Conservation (phyloP, 108 stramenopile genomes). For the Nitzschia putrida region DNA sequence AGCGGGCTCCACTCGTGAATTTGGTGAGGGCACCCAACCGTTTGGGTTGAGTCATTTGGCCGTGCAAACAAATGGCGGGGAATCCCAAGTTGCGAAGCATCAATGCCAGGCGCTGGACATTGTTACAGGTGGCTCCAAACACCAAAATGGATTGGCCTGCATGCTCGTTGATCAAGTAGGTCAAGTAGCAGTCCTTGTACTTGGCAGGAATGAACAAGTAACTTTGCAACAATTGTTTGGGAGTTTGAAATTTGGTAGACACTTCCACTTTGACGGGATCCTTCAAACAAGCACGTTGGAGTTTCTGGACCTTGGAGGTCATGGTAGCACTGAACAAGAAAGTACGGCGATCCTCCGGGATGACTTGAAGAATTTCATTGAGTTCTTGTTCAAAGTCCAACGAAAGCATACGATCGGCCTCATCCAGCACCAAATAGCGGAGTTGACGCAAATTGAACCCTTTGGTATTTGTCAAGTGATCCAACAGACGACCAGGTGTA, state of each 20-base stretch:
- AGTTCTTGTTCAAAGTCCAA: slow-evolving; percentile 92
- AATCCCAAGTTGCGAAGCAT: slow-evolving; percentile 97
- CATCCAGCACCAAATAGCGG: slow-evolving; percentile 95
- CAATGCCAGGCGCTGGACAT: slow-evolving; percentile 90
- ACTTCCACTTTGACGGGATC: slow-evolving; percentile 94
- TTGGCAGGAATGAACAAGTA: slow-evolving; percentile 99
- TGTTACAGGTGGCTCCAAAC: slow-evolving; percentile 96
- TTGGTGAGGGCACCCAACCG: slow-evolving; percentile 95
- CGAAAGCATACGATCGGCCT: slow-evolving; percentile 98
- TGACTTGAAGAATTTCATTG: slow-evolving; percentile 87
- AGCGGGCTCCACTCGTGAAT: slow-evolving; percentile 83
- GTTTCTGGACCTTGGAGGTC: slow-evolving; percentile 97
- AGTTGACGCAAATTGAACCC: slow-evolving; percentile 91
- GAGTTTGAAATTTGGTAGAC: slow-evolving; percentile 93
- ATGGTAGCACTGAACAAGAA: slow-evolving; percentile 98
- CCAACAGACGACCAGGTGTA: slow-evolving; percentile 96
- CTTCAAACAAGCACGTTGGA: slow-evolving; percentile 91
- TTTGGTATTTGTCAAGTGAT: slow-evolving; percentile 98
- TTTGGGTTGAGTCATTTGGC: slow-evolving; percentile 98
- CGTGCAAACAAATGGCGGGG: slow-evolving; percentile 95
- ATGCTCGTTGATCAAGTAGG: slow-evolving; percentile 94
- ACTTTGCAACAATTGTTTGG: slow-evolving; percentile 91
- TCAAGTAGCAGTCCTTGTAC: slow-evolving; percentile 98
- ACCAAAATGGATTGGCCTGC: slow-evolving; percentile 94
- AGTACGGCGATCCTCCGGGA: slow-evolving; percentile 87